phyloP scores from a whole-genome alignment of 441 rosid genomes.

The Isatis lusitanica region DNA sequence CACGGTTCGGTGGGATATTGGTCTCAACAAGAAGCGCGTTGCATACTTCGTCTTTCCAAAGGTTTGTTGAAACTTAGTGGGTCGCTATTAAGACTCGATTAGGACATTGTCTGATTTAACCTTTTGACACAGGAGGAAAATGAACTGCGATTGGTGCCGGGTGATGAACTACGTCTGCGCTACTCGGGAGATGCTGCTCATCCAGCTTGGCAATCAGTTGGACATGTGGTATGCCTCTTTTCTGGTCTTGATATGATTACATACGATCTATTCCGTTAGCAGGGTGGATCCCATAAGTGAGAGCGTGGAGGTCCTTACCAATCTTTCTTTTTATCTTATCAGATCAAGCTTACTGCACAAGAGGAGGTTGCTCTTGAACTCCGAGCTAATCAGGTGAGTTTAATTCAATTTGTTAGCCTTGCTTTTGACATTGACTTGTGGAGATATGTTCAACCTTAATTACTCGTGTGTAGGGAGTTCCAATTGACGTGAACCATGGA shows the following conservation, averaged over 20 bases:
- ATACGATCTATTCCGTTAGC: background rate
- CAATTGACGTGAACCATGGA: conserved; percentile 90
- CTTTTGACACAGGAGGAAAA: conserved; percentile 80
- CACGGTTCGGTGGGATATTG: conserved; percentile 96
- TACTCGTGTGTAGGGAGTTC: conserved; percentile 72
- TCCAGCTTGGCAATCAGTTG: conserved; percentile 99
- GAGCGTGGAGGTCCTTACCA: background rate
- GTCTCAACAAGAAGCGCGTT: conserved; percentile 95
- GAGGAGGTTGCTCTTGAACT: conserved; percentile 99
- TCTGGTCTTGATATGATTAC: conserved; percentile 13
- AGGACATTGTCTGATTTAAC: conserved; percentile 22
- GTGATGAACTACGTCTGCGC: conserved; percentile 93
- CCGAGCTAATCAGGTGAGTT: conserved; percentile 87
- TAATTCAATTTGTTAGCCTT: conserved; percentile 23
- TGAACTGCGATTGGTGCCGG: conserved; percentile 94
- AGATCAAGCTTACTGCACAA: conserved; percentile 97
- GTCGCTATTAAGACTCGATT: conserved; percentile 6
- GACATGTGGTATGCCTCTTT: conserved; percentile 83
- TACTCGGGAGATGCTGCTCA: conserved; percentile 98
- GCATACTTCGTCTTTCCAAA: conserved; percentile 97
- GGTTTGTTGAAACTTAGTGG: conserved; percentile 50
- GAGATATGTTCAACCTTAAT: conserved; percentile 4
- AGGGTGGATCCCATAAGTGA: conserved; percentile 2
- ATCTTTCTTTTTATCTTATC: conserved; percentile 25
- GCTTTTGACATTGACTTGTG: background rate